Evolutionary conservation across 805 yeast genomes (phyloP).

Genomic region (Sugiyamaella boreocaroliniensis): DNA sequence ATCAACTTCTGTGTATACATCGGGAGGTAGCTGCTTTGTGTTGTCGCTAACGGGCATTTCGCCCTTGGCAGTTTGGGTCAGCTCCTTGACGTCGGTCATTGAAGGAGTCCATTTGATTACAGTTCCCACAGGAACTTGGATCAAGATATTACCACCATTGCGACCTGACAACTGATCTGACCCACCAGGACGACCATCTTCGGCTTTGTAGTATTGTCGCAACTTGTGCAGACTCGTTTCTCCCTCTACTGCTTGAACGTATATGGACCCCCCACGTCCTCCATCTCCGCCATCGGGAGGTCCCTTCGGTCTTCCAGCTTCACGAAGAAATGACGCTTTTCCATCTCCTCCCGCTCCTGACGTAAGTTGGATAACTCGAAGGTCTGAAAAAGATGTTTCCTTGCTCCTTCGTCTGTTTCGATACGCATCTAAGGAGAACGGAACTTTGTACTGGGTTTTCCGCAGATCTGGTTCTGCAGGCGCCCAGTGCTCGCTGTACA

Average conservation of each 20-base stretch:
- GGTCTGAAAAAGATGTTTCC: conserved; percentile 45
- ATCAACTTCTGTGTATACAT: conserved; percentile 15
- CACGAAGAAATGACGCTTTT: conserved; percentile 75
- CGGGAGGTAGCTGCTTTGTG: conserved; percentile 2
- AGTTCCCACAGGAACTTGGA: conserved; percentile 91
- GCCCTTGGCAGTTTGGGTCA: conserved; percentile 10
- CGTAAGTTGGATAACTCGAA: conserved; percentile 55
- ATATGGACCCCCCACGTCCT: conserved; percentile 84
- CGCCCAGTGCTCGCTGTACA: conserved; percentile 6
- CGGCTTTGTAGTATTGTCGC: conserved; percentile 61
- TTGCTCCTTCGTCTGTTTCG: conserved; percentile 10
- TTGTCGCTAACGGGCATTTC: conserved; percentile 9
- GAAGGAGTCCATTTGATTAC: conserved; percentile 78
- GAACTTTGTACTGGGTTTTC: conserved; percentile 13
- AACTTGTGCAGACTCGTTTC: conserved; percentile 65
- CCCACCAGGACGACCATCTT: conserved; percentile 64
- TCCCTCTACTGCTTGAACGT: conserved; percentile 71
- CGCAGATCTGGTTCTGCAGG: conserved; percentile 6
- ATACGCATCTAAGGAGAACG: conserved; percentile 19
- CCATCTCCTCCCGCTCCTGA: conserved; percentile 93
- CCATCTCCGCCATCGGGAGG: conserved; percentile 99
- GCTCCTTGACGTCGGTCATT: conserved; percentile 35
- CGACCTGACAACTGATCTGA: conserved; percentile 80
- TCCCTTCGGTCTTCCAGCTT: conserved; percentile 75
- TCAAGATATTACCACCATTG: conserved; percentile 67